phyloP scores from a whole-genome alignment of 306 rosid species.

The Cicer cuneatum region DNA sequence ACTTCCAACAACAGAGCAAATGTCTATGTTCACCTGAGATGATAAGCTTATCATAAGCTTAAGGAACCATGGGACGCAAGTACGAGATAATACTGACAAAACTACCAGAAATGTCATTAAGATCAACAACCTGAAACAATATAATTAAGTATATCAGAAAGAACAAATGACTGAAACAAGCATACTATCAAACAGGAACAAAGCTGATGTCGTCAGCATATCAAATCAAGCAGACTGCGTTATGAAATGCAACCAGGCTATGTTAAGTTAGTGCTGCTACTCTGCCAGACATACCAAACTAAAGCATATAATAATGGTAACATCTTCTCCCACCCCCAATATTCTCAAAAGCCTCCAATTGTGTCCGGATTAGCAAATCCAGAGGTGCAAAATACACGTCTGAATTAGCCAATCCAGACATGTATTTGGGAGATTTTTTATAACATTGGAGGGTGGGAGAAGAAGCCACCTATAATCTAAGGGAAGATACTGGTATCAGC shows the following conservation, averaged over 20 bases:
- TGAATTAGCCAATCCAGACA: too few species aligned
- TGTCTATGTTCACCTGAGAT: slow-evolving; percentile 70
- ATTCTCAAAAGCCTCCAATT: too few species aligned
- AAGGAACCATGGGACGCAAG: slow-evolving; percentile 91
- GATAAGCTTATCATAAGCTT: slow-evolving; percentile 96
- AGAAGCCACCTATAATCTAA: background rate
- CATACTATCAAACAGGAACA: slow-evolving; percentile 31
- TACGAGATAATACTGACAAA: slow-evolving; percentile 77
- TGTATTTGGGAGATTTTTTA: too few species aligned
- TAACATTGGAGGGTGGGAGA: too few species aligned
- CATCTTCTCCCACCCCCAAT: too few species aligned
- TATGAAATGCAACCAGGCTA: slow-evolving; percentile 27
- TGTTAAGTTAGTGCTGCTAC: slow-evolving; percentile 3
- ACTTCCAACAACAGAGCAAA: slow-evolving; percentile 37
- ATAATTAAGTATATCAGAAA: slow-evolving; percentile 39
- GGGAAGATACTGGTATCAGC: slow-evolving; percentile 6
- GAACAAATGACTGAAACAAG: slow-evolving; percentile 34
- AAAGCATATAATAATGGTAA: slow-evolving; percentile 15
- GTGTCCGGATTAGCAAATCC: too few species aligned
- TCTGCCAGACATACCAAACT: slow-evolving; percentile 18
- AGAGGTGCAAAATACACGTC: too few species aligned
- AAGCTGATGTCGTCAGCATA: slow-evolving; percentile 17
- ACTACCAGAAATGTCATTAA: slow-evolving; percentile 71
- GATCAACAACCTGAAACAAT: slow-evolving; percentile 71
- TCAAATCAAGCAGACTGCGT: slow-evolving; percentile 35